These are phyloP conservation scores for Cyclotella baltica DNA, from an alignment of 108 stramenopile species.

Conservation along the genomic window DNA sequence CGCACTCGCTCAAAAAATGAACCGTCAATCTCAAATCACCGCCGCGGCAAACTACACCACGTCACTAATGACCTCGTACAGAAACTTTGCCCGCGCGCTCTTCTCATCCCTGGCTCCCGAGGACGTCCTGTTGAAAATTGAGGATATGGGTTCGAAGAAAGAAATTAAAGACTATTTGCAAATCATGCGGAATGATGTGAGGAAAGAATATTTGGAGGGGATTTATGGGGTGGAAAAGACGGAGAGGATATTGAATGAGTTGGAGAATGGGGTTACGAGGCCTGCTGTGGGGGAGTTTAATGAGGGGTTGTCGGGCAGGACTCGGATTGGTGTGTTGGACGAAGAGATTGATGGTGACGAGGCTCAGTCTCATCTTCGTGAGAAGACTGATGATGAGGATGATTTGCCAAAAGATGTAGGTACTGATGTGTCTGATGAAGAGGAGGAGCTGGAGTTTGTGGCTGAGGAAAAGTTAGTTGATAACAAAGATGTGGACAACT, in stretches of 20 bases:
- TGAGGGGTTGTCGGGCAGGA: not conserved
- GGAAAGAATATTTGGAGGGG: constrained; percentile 65
- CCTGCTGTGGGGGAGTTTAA: constrained; percentile 5
- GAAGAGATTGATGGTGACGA: constrained; percentile 25
- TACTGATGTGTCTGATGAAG: not conserved
- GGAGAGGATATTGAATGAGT: constrained; percentile 60
- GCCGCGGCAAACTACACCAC: constrained; percentile 55
- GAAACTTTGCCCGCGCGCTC: constrained; percentile 56
- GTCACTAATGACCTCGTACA: constrained; percentile 59
- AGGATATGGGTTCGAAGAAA: constrained; percentile 59
- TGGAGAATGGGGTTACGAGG: constrained; percentile 58
- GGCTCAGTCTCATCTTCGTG: constrained; percentile 27
- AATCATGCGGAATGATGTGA: constrained; percentile 68
- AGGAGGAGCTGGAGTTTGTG: constrained; percentile 9
- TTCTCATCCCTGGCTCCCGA: constrained; percentile 65
- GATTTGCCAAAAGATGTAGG: constrained; percentile 9
- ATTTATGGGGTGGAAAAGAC: constrained; percentile 68
- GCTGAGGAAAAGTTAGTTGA: not conserved
- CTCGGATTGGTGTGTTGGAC: constrained; percentile 7
- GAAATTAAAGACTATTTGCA: constrained; percentile 65
- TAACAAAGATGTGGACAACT: not conserved
- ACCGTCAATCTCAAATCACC: constrained; percentile 30
- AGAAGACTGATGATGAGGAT: constrained; percentile 52
- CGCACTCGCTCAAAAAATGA: constrained; percentile 36
- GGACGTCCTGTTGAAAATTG: constrained; percentile 65